Conservation (phyloP, 1,284 basidiomycete genomes). For the Ustilago esculenta region DNA sequence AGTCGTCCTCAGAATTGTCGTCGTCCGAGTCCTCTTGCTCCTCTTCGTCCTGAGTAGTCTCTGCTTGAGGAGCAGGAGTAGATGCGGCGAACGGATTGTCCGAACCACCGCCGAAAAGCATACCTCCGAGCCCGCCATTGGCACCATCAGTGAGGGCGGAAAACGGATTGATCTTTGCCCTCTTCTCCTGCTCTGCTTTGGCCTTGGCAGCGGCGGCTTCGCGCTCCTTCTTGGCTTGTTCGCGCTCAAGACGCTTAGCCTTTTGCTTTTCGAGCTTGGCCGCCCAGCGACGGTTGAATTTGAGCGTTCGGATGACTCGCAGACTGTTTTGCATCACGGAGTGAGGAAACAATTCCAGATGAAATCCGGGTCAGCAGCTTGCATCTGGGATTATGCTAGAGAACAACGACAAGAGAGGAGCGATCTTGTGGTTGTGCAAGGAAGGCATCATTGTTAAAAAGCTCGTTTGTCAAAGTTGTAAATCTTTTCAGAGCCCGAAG, state of each 20-base stretch:
- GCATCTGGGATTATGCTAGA: too few relatives aligned
- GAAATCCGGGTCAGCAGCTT: too few relatives aligned
- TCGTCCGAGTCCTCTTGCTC: constrained; percentile 19
- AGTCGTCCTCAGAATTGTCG: constrained; percentile 43
- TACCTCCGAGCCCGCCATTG: constrained; percentile 24
- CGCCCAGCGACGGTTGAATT: constrained; percentile 64
- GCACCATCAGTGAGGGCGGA: constrained; percentile 16
- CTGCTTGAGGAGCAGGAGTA: background rate
- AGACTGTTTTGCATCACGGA: constrained; percentile 32
- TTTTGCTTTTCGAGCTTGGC: constrained; percentile 64
- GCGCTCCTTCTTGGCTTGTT: constrained; percentile 41
- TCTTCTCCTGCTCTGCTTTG: constrained; percentile 43
- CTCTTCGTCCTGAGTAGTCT: background rate
- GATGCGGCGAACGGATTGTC: constrained; percentile 48
- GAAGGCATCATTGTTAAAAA: constrained; percentile 66
- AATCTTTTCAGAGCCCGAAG: constrained; percentile 58
- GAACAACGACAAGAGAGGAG: constrained; percentile 9
- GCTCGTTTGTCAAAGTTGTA: constrained; percentile 66
- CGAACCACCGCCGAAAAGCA: constrained; percentile 51
- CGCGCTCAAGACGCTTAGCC: constrained; percentile 20
- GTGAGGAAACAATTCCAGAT: too few relatives aligned
- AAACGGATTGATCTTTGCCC: constrained; percentile 52
- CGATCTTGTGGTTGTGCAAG: constrained; percentile 7
- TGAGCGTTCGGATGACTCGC: constrained; percentile 61
- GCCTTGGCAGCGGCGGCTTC: constrained; percentile 33